Conservation (phyloP, 2,329 filamentous ascomycete species). For the Coniochaeta hoffmannii region DNA sequence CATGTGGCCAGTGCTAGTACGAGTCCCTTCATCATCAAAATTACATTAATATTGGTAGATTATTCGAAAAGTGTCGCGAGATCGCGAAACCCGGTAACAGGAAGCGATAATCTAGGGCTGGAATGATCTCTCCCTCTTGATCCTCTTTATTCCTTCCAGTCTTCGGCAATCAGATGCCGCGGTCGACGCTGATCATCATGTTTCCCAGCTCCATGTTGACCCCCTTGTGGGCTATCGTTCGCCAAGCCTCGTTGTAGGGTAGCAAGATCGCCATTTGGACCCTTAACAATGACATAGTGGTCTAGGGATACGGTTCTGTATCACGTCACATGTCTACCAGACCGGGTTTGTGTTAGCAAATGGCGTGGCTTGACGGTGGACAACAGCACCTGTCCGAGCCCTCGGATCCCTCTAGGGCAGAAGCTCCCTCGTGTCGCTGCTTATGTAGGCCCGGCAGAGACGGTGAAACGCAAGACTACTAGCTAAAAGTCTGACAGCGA, state of each 20-base stretch:
- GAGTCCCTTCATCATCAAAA: background rate
- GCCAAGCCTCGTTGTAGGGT: background rate
- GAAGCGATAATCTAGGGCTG: background rate
- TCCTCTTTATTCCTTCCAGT: background rate
- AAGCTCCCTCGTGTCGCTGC: background rate
- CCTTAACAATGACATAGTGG: background rate
- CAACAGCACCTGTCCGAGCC: background rate
- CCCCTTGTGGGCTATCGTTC: background rate
- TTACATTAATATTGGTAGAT: background rate
- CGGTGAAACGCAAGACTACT: no score
- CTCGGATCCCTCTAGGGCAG: background rate
- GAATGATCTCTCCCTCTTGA: background rate
- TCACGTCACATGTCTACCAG: background rate
- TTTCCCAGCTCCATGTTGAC: background rate
- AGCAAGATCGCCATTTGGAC: background rate
- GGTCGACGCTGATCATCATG: background rate
- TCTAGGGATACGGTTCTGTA: background rate
- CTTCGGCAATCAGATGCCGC: background rate
- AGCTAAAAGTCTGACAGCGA: background rate
- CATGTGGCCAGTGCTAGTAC: background rate
- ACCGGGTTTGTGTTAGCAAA: background rate
- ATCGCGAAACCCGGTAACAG: background rate
- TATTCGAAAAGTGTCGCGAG: background rate
- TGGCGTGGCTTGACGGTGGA: background rate
- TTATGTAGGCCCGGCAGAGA: no score